Evolutionary conservation across 1,284 basidiomycete species (phyloP).

Genomic region (Tetrapyrgos nigripes): DNA sequence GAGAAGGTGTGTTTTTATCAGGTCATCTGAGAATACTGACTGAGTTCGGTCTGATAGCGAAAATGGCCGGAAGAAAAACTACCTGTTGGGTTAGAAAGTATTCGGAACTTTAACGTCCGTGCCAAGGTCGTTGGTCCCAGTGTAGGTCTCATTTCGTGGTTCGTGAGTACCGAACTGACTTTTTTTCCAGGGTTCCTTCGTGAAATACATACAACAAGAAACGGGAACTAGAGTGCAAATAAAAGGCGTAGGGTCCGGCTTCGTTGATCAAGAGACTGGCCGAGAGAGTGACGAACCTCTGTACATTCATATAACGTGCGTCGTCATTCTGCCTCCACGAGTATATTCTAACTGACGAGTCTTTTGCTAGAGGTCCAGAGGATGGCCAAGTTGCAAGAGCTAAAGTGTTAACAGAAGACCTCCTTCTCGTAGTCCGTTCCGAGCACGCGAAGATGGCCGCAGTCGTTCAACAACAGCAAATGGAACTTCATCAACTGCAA

Average conservation of each 20-base stretch:
- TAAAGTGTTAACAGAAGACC: constrained; percentile 88
- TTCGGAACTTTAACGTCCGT: constrained; percentile 96
- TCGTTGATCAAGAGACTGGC: constrained; percentile 94
- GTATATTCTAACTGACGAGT: not conserved
- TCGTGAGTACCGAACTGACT: not conserved
- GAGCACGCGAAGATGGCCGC: constrained; percentile 85
- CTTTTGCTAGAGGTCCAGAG: constrained; percentile 76
- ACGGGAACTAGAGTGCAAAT: constrained; percentile 98
- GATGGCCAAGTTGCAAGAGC: constrained; percentile 88
- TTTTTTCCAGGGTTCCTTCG: constrained; percentile 83
- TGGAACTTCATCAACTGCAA: constrained; percentile 84
- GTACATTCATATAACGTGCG: constrained; percentile 93
- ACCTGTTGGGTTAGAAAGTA: constrained; percentile 84
- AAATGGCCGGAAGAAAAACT: constrained; percentile 98
- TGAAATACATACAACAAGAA: constrained; percentile 98
- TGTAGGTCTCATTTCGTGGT: constrained; percentile 50
- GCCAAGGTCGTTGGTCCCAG: constrained; percentile 97
- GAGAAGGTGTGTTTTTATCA: constrained; percentile 53
- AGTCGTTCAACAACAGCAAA: constrained; percentile 72
- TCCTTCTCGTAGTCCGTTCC: constrained; percentile 83
- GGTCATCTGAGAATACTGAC: not conserved
- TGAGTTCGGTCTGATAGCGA: too few relatives aligned
- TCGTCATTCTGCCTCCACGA: constrained; percentile 28
- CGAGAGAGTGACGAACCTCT: constrained; percentile 91
- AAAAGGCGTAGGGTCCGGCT: constrained; percentile 94